Conservation (phyloP, 768 basidiomycete species). For the Hydnomerulius pinastri region DNA sequence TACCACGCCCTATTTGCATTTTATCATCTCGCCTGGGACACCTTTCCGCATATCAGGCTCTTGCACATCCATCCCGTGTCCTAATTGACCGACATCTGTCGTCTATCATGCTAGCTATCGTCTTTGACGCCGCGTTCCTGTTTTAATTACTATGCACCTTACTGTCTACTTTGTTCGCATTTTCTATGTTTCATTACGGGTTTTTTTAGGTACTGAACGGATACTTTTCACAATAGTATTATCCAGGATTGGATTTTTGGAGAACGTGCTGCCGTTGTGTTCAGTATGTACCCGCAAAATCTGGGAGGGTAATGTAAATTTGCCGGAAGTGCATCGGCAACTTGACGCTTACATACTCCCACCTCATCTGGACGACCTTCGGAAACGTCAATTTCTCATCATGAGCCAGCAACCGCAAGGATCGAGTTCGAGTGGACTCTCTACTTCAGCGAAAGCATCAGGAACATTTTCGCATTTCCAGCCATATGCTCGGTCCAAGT, state of each 20-base stretch:
- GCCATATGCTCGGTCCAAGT: slow-evolving; percentile 33
- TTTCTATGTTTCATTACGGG: not conserved
- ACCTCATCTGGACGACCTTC: too few species aligned
- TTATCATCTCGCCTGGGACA: not conserved
- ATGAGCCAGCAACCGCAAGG: not conserved
- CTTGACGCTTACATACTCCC: too few species aligned
- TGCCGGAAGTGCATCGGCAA: too few species aligned
- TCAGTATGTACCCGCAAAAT: not conserved
- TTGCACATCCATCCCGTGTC: not conserved
- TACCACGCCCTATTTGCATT: not conserved
- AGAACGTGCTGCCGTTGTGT: not conserved
- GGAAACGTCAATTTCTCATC: too few species aligned
- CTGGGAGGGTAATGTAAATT: not conserved
- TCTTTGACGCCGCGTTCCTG: not conserved
- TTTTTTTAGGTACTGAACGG: not conserved
- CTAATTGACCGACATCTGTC: not conserved
- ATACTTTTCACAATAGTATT: not conserved
- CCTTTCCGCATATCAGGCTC: not conserved
- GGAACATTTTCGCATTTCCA: slow-evolving; percentile 28
- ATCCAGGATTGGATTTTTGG: not conserved
- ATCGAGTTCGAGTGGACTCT: not conserved
- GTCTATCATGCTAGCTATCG: not conserved
- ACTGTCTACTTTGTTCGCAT: not conserved
- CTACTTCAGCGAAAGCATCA: slow-evolving; percentile 16
- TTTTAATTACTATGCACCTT: not conserved